These are phyloP conservation scores for Arabis alpina DNA, from an alignment of 345 rosid species.

Conservation along the genomic window DNA sequence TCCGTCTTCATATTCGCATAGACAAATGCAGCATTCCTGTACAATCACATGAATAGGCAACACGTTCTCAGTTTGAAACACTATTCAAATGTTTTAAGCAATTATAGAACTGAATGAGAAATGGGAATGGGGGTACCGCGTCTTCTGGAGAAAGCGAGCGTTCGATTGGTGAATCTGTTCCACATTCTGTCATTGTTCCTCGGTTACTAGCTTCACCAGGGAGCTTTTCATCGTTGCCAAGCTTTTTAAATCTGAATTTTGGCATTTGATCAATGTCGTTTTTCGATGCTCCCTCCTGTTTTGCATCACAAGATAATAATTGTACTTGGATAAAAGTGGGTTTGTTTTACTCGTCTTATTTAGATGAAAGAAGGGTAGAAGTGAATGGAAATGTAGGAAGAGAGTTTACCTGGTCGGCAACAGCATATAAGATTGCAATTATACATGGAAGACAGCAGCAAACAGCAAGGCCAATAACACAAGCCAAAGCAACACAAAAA, in stretches of 20 bases:
- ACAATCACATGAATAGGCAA: conserved; percentile 3
- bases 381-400: conserved; percentile 3
- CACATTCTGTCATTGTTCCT: conserved; percentile 82
- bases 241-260: conserved; percentile 70
- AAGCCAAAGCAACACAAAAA: conserved; percentile 92
- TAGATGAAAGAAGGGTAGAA: too few species aligned
- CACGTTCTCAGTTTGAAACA: neutral
- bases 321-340: neutral
- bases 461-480: conserved; percentile 92
- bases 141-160: conserved; percentile 70
- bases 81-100: neutral
- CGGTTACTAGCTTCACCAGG: conserved; percentile 49
- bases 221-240: conserved; percentile 49
- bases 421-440: conserved; percentile 92
- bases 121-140: conserved; percentile 51
- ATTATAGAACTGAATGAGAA: neutral
- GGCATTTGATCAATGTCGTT: conserved; percentile 85
- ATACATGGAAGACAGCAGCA: conserved; percentile 99
- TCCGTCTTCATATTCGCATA: conserved; percentile 85
- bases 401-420: conserved; percentile 85
- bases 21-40: conserved; percentile 98
- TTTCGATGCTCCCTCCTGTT: conserved; percentile 91
- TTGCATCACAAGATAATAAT: conserved; percentile 7
- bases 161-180: conserved; percentile 74
- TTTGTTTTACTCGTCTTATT: too few species aligned